Evolutionary conservation across 164 flowering plant genomes (phyloP), one percentile per base, ranked within the genome.

Genomic region (Berberis thunbergii): DNA sequence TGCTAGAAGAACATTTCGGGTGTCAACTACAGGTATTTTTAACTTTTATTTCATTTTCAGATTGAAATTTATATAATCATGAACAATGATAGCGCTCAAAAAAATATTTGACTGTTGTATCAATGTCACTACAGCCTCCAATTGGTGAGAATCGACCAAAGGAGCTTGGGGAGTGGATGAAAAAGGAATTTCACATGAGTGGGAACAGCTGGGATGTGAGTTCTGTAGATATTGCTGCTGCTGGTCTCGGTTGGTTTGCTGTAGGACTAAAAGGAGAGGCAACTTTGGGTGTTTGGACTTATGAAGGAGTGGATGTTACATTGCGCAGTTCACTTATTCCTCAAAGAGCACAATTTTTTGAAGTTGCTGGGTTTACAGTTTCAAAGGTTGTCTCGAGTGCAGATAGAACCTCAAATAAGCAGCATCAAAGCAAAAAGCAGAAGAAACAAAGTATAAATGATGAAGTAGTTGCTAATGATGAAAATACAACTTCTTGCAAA

Each of bases 191-290:
- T 26, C 26, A 26, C 26, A 73, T 90, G 2, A 43, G 60, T 66
- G 97, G 98, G 39, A 77, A 64, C 68, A 84, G 77, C 68, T 93
- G 98, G 98, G 89, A 88, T 61, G 75, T 80, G 56, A 88, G 86
- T 73, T 88, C 83, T 52, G 82, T 82, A 13, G 98, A 93, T 68
- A 74, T 88, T 71, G 90, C 98, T 60, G 93, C 81, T 69, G 79
- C 92, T 57, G 26, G 26, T 26, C 26, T 26, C 26, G 26, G 26
- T 26, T 26, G 26, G 26, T 26, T 26, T 26, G 26, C 26, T 26
- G 26, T 26, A 26, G 26, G 26, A 26, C 26, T 26, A 26, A 26
- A 26, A 26, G 26, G 26, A 26, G 26, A 26, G 26, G 26, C 26
- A 26, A 26, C 26, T 26, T 26, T 26, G 26, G 26, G 26, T 26